phyloP scores from a whole-genome alignment of 2,329 filamentous ascomycete species.

The Pyrenochaeta sp. region DNA sequence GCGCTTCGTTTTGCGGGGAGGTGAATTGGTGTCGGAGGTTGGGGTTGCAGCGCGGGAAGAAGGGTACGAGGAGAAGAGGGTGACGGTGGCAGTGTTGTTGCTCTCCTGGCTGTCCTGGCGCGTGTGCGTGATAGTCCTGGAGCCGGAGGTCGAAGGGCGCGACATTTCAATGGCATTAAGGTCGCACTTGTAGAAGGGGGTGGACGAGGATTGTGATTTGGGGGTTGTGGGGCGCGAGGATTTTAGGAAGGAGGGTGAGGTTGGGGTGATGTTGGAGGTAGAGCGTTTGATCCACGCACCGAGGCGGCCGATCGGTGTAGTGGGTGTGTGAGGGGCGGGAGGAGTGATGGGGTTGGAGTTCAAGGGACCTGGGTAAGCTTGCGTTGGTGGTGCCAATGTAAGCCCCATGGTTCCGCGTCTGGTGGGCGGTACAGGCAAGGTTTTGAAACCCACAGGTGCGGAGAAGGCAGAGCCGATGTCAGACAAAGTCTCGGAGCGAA shows the following conservation, averaged over 20 bases:
- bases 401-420: constrained; percentile 29
- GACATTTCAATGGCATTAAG: constrained; percentile 11
- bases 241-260: no score
- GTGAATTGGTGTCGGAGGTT: constrained; percentile 9
- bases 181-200: constrained; percentile 45
- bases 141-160: constrained; percentile 31
- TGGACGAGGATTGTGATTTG: constrained; percentile 17
- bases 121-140: constrained; percentile 28
- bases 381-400: constrained; percentile 32
- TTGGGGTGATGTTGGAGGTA: constrained; percentile 30
- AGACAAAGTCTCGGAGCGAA: constrained; percentile 56
- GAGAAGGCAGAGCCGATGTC: constrained; percentile 58
- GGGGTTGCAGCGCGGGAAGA: constrained; percentile 19
- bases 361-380: constrained; percentile 34
- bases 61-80: constrained; percentile 31
- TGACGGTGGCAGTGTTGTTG: constrained; percentile 39
- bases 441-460: constrained; percentile 43
- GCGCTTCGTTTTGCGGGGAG: constrained; percentile 29
- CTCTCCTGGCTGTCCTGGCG: constrained; percentile 41
- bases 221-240: constrained; percentile 17
- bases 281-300: constrained; percentile 48
- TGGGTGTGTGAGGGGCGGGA: constrained; percentile 40
- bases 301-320: constrained; percentile 42
- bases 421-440: constrained; percentile 21
- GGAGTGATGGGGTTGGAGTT: constrained; percentile 47